Conservation (phyloP, 2,329 filamentous ascomycete genomes). For the Neonectria punicea region DNA sequence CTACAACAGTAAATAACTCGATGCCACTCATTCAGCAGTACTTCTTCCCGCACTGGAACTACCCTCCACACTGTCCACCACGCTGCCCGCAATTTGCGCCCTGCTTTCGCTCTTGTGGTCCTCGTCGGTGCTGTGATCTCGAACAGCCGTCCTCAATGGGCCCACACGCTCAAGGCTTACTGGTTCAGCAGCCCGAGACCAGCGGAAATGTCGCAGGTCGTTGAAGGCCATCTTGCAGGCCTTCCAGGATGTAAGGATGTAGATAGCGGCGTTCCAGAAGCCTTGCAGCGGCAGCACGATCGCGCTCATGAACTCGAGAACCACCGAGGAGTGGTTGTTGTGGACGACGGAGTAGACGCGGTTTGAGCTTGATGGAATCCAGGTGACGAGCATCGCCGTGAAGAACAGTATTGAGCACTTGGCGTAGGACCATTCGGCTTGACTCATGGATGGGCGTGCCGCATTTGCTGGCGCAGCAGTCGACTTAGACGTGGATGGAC, state of each 20-base stretch:
- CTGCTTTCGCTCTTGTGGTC: not conserved
- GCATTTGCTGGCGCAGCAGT: not conserved
- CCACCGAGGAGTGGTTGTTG: conserved; percentile 58
- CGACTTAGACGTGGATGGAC: not conserved
- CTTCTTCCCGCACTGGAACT: not conserved
- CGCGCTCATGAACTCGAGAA: conserved; percentile 72
- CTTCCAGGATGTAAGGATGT: conserved; percentile 70
- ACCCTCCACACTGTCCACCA: not conserved
- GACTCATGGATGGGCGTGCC: conserved; percentile 48
- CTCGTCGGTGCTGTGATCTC: not conserved
- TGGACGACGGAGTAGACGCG: conserved; percentile 73
- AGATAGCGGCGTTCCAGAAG: conserved; percentile 81
- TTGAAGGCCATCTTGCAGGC: conserved; percentile 3
- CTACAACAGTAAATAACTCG: not conserved
- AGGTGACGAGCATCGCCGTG: conserved; percentile 71
- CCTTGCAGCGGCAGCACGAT: conserved; percentile 81
- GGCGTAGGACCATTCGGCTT: conserved; percentile 71
- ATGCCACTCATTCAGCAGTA: not conserved
- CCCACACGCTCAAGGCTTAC: too few species aligned
- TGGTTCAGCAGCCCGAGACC: not conserved
- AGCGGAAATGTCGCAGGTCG: not conserved
- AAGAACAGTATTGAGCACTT: conserved; percentile 75
- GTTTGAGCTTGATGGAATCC: conserved; percentile 78
- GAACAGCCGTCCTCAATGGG: not conserved
- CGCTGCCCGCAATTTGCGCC: not conserved